A percentile compares a stretch with the other conserved stretches of the same genome.
phyloP scores from a whole-genome alignment of 345 rosid species.

The Boechera divaricarpa region DNA sequence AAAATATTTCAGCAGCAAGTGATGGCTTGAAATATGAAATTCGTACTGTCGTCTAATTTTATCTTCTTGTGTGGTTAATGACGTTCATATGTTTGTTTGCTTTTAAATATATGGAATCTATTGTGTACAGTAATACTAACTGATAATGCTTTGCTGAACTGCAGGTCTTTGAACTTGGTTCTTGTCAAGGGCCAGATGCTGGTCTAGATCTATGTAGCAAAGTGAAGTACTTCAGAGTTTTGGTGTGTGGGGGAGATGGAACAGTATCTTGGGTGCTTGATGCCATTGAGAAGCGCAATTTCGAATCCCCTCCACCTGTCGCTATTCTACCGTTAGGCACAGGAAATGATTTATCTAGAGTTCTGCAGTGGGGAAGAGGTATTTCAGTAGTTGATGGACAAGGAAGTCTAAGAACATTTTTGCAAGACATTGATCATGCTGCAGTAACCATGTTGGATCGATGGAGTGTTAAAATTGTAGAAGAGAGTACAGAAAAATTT shows the following conservation, averaged over 20 bases:
- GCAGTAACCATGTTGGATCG: constrained; percentile 89
- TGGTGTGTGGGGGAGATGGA: constrained; percentile 92
- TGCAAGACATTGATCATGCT: constrained; percentile 75
- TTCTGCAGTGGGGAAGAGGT: constrained; percentile 87
- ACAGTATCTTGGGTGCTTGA: constrained; percentile 88
- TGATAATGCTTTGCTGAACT: constrained; percentile 29
- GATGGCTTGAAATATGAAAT: constrained; percentile 15
- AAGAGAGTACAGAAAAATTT: constrained; percentile 51
- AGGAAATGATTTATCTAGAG: constrained; percentile 86
- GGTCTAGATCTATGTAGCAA: constrained; percentile 71
- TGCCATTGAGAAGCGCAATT: constrained; percentile 72
- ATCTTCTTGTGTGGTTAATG: constrained; percentile 1
- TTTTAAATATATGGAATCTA: not conserved
- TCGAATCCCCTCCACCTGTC: constrained; percentile 82
- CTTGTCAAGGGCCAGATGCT: constrained; percentile 78
- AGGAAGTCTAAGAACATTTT: constrained; percentile 65
- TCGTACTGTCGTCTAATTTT: not conserved
- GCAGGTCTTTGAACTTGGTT: constrained; percentile 76
- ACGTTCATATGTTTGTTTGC: not conserved
- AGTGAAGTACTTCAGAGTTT: constrained; percentile 69
- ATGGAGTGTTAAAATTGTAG: constrained; percentile 68
- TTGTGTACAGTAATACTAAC: constrained; percentile 10
- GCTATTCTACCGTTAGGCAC: constrained; percentile 90
- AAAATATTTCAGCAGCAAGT: not conserved
- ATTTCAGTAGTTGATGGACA: constrained; percentile 67